phyloP scores from a whole-genome alignment of 768 basidiomycete genomes.

The Austroboletus eburneus region DNA sequence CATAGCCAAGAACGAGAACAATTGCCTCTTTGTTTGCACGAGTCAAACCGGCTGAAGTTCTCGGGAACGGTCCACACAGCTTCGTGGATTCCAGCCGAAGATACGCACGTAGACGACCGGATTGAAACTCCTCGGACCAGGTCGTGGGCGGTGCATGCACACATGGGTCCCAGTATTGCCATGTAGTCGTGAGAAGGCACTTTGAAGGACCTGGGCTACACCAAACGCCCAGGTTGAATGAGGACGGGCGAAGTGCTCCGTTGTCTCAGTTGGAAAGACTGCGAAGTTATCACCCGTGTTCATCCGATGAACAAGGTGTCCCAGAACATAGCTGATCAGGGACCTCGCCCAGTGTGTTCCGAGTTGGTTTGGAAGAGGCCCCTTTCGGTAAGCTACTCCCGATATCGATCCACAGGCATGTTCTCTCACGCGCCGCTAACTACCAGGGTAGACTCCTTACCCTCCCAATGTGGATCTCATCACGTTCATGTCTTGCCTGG shows the following conservation, averaged over 20 bases:
- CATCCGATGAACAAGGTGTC: slow-evolving; percentile 10
- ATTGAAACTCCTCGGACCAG: slow-evolving; percentile 20
- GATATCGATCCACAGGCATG: slow-evolving; percentile 13
- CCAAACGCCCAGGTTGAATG: no score
- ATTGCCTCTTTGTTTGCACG: not conserved
- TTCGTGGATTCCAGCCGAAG: not conserved
- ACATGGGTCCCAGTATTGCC: not conserved
- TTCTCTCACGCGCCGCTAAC: slow-evolving; percentile 23
- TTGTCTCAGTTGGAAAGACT: no score
- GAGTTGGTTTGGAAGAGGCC: slow-evolving; percentile 5
- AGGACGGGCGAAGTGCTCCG: no score
- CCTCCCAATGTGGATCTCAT: slow-evolving; percentile 5
- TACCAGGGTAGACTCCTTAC: slow-evolving; percentile 1
- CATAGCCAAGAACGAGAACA: not conserved
- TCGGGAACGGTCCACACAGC: not conserved
- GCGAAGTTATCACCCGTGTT: not conserved
- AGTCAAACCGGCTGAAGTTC: no score
- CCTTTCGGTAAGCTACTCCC: slow-evolving; percentile 10
- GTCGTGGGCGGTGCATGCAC: slow-evolving; percentile 1
- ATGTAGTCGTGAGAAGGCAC: no score
- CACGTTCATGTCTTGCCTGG: slow-evolving; percentile 7
- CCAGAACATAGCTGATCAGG: slow-evolving; percentile 23
- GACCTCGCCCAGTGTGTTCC: slow-evolving; percentile 3
- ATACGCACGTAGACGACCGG: not conserved
- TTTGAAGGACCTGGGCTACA: no score